Percentiles rank a stretch among this genome's conserved stretches.
Evolutionary conservation across 176 grass and related monocot species (phyloP).

Genomic region (Aegilops tauschii): DNA sequence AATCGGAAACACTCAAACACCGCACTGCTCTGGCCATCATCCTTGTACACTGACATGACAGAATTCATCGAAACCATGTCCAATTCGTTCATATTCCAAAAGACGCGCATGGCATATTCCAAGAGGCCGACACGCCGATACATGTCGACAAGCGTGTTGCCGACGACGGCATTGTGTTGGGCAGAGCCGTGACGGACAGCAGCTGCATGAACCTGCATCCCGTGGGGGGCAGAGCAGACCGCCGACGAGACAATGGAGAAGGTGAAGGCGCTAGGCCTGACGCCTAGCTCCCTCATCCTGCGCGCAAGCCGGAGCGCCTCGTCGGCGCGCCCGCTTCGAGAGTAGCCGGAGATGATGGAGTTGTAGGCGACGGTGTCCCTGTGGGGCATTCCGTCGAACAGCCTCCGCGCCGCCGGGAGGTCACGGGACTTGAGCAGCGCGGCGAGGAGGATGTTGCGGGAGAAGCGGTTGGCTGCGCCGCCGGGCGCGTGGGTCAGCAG

Average conservation of each 20-base stretch:
- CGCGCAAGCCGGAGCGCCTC: constrained; percentile 35
- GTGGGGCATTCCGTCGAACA: constrained; percentile 70
- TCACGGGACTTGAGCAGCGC: constrained; percentile 16
- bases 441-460: constrained; percentile 58
- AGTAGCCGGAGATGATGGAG: constrained; percentile 59
- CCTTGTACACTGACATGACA: constrained; percentile 62
- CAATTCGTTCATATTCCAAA: constrained; percentile 45
- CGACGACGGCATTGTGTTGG: constrained; percentile 33
- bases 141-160: constrained; percentile 72
- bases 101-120: constrained; percentile 41
- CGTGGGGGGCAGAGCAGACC: constrained; percentile 30
- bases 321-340: not conserved
- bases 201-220: constrained; percentile 54
- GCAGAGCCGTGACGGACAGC: constrained; percentile 40
- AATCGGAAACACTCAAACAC: constrained; percentile 54
- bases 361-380: constrained; percentile 68
- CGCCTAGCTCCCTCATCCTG: constrained; percentile 47
- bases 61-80: constrained; percentile 78
- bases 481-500: constrained; percentile 39
- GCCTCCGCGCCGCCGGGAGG: constrained; percentile 29
- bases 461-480: constrained; percentile 47
- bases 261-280: constrained; percentile 62
- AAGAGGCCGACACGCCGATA: constrained; percentile 60
- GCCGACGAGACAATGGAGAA: constrained; percentile 58
- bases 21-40: constrained; percentile 21